These are phyloP conservation scores for Dalechampia spathulata DNA, from an alignment of 441 rosid genomes.

Conservation along the genomic window DNA sequence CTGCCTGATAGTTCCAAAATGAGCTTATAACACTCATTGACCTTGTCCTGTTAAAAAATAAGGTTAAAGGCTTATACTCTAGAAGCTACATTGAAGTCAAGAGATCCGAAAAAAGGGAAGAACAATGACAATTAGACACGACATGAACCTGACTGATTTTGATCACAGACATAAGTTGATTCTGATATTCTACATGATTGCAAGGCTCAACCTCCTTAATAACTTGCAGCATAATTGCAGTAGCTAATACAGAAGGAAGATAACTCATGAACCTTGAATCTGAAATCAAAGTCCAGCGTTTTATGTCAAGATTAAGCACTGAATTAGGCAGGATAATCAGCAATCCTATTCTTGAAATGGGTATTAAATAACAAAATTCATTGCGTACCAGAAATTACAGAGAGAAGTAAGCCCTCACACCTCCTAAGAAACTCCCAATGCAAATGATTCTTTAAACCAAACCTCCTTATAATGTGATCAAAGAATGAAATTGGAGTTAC, in stretches of 20 bases:
- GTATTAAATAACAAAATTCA: neutral
- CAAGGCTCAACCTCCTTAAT: slow-evolving; percentile 34
- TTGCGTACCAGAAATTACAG: slow-evolving; percentile 44
- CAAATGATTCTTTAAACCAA: slow-evolving; percentile 41
- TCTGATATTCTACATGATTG: slow-evolving; percentile 31
- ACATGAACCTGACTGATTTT: slow-evolving; percentile 38
- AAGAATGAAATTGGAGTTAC: slow-evolving; percentile 61
- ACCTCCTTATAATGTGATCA: slow-evolving; percentile 56
- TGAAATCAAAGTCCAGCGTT: slow-evolving; percentile 24
- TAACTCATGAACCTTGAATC: slow-evolving; percentile 45
- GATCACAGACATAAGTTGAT: slow-evolving; percentile 38
- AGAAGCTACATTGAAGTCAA: no score
- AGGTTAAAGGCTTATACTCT: no score
- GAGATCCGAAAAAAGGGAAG: neutral
- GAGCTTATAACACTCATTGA: slow-evolving; percentile 44
- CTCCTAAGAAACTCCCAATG: slow-evolving; percentile 48
- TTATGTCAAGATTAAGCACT: neutral
- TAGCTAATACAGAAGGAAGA: slow-evolving; percentile 57
- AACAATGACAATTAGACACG: neutral
- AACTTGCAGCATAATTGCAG: slow-evolving; percentile 50
- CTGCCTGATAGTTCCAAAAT: slow-evolving; percentile 25
- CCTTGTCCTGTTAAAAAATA: slow-evolving; percentile 40
- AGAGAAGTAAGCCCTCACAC: slow-evolving; percentile 44
- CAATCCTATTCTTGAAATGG: neutral
- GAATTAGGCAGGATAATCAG: neutral